Conservation (phyloP, 805 yeast genomes). For the Cyberlindnera subsufficiens region DNA sequence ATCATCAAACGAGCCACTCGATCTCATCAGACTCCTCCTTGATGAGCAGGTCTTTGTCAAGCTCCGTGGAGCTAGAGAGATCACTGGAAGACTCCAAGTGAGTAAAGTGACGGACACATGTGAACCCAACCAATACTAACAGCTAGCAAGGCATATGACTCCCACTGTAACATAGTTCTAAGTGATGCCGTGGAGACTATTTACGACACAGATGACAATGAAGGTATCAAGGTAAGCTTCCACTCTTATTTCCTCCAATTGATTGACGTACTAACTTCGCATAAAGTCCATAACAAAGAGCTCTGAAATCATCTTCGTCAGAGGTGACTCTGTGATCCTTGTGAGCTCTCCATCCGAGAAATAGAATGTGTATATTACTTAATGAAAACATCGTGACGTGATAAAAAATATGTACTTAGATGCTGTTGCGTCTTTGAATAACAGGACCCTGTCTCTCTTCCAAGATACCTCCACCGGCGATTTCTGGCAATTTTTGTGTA, state of each 20-base stretch:
- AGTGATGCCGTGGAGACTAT: constrained; percentile 89
- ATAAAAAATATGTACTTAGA: constrained; percentile 26
- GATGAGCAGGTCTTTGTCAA: constrained; percentile 87
- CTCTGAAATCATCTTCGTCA: constrained; percentile 86
- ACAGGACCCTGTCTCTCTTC: constrained; percentile 26
- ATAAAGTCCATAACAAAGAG: constrained; percentile 34
- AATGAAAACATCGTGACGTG: not conserved
- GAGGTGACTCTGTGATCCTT: constrained; percentile 96
- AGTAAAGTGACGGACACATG: constrained; percentile 17
- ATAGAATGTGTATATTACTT: too few relatives aligned
- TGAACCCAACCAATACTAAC: constrained; percentile 4
- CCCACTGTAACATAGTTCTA: constrained; percentile 92
- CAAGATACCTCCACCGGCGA: constrained; percentile 45
- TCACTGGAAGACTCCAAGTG: constrained; percentile 82
- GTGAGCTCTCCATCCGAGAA: constrained; percentile 31
- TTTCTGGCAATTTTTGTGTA: constrained; percentile 50
- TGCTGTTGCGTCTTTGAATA: constrained; percentile 57
- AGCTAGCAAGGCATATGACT: constrained; percentile 64
- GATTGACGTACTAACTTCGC: not conserved
- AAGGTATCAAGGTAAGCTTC: constrained; percentile 17
- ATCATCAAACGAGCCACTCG: constrained; percentile 68
- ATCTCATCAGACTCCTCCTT: constrained; percentile 74
- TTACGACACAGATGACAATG: constrained; percentile 42
- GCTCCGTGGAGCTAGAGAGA: constrained; percentile 89
- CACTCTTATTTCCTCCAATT: not conserved